These are phyloP conservation scores for Kurtzmaniella quercitrusa DNA, from an alignment of 1,139 yeast genomes.

Conservation along the genomic window DNA sequence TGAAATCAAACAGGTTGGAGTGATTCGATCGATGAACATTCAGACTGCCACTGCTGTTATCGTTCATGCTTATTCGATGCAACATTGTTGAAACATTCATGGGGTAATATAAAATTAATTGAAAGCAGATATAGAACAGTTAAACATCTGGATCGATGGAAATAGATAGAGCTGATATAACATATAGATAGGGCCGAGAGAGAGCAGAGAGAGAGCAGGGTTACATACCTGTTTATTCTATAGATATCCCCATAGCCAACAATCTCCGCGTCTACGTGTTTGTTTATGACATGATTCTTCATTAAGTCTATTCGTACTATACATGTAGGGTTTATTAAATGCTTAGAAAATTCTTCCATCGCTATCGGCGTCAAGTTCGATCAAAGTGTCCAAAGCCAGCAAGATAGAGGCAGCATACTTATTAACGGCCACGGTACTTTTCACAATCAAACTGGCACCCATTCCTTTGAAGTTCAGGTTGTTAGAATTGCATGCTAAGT, in stretches of 20 bases:
- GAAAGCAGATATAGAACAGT: no score
- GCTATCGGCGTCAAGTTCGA: slow-evolving; percentile 33
- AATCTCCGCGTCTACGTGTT: no score
- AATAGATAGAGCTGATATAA: no score
- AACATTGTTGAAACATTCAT: slow-evolving; percentile 55
- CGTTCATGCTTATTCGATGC: slow-evolving; percentile 84
- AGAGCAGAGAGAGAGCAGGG: no score
- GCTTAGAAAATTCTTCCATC: slow-evolving; percentile 25
- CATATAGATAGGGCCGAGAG: no score
- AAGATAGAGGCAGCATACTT: slow-evolving; percentile 33
- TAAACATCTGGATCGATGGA: no score
- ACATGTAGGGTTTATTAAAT: neutral
- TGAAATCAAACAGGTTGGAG: slow-evolving; percentile 90
- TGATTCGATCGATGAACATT: slow-evolving; percentile 89
- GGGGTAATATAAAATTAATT: no score
- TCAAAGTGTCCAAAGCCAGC: slow-evolving; percentile 35
- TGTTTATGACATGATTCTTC: slow-evolving; percentile 4
- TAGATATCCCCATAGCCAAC: no score
- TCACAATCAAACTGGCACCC: slow-evolving; percentile 21
- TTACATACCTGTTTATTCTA: no score
- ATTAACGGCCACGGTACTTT: slow-evolving; percentile 27
- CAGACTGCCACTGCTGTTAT: slow-evolving; percentile 95
- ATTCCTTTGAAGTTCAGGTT: slow-evolving; percentile 41
- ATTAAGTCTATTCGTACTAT: slow-evolving; percentile 3
- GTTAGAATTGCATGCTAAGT: slow-evolving; percentile 42